Percentiles rank a stretch among this genome's conserved stretches.
Evolutionary conservation across 2,329 filamentous ascomycete species (phyloP).

Genomic region (Chaetomiaceae sp.): DNA sequence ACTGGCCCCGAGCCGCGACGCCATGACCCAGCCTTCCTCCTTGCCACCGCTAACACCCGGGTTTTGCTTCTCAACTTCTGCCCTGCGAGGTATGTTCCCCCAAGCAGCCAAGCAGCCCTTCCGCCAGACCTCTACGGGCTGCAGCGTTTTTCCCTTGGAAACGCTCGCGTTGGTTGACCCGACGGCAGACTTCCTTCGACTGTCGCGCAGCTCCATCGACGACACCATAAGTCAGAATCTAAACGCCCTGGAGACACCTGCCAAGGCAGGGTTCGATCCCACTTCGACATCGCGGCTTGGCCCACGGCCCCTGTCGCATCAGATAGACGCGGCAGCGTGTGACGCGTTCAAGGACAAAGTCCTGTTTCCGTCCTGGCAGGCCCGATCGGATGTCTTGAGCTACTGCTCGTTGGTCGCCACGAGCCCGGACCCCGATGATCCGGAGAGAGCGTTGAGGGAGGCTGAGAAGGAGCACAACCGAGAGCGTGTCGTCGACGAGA

Average conservation of each 20-base stretch:
- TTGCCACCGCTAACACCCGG: slow-evolving; percentile 60
- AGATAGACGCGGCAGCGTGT: slow-evolving; percentile 61
- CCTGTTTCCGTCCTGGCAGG: slow-evolving; percentile 85
- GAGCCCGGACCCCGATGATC: slow-evolving; percentile 80
- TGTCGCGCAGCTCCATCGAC: slow-evolving; percentile 80
- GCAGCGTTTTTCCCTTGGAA: background rate
- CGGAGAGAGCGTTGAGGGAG: slow-evolving; percentile 65
- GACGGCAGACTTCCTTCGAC: slow-evolving; percentile 74
- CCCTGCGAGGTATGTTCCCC: slow-evolving; percentile 66
- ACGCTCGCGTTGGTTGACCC: slow-evolving; percentile 10
- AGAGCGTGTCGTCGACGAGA: slow-evolving; percentile 75
- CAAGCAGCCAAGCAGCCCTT: too few species aligned
- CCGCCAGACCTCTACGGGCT: slow-evolving; percentile 21
- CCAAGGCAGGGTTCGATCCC: slow-evolving; percentile 70
- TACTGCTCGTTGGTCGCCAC: slow-evolving; percentile 89
- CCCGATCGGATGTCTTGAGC: slow-evolving; percentile 73
- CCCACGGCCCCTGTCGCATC: slow-evolving; percentile 44
- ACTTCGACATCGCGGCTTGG: slow-evolving; percentile 64
- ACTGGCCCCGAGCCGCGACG: slow-evolving; percentile 30
- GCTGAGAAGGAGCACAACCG: slow-evolving; percentile 65
- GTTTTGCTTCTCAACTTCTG: slow-evolving; percentile 70
- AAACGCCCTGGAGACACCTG: slow-evolving; percentile 79
- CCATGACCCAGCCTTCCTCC: slow-evolving; percentile 43
- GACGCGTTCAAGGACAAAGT: slow-evolving; percentile 68
- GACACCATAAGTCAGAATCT: slow-evolving; percentile 92